These are phyloP conservation scores for Claviceps sp. DNA, from an alignment of 2,329 filamentous ascomycete genomes.

Conservation along the genomic window DNA sequence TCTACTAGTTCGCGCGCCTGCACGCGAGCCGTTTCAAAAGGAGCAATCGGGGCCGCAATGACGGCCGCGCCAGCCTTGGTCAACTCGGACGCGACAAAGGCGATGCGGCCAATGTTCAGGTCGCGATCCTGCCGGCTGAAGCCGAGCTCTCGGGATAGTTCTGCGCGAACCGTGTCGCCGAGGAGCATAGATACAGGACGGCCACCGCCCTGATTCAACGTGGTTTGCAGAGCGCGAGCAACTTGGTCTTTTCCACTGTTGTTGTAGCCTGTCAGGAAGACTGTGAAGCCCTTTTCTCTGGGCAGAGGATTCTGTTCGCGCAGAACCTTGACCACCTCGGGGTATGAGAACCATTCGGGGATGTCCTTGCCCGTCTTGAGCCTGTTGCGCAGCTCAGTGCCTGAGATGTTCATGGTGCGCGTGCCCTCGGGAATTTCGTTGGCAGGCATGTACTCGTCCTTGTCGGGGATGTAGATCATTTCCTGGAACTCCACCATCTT, in stretches of 20 bases:
- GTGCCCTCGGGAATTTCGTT: constrained; percentile 76
- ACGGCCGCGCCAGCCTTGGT: constrained; percentile 87
- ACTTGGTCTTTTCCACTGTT: constrained; percentile 97
- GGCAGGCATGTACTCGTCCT: constrained; percentile 88
- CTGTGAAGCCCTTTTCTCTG: constrained; percentile 85
- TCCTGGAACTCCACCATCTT: constrained; percentile 99
- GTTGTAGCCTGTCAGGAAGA: constrained; percentile 94
- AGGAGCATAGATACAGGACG: constrained; percentile 88
- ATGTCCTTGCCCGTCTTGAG: constrained; percentile 88
- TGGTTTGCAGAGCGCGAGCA: constrained; percentile 88
- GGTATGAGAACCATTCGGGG: constrained; percentile 99
- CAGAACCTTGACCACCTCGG: constrained; percentile 91
- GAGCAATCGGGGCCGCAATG: constrained; percentile 91
- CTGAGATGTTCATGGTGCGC: constrained; percentile 78
- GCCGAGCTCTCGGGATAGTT: constrained; percentile 88
- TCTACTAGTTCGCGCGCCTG: constrained; percentile 74
- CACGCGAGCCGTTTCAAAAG: constrained; percentile 66
- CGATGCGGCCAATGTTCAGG: constrained; percentile 90
- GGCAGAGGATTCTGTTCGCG: constrained; percentile 92
- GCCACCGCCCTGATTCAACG: constrained; percentile 94
- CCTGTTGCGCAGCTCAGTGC: constrained; percentile 81
- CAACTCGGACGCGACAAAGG: constrained; percentile 89
- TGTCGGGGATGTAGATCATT: constrained; percentile 97
- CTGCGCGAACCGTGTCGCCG: constrained; percentile 85
- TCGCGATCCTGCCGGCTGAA: constrained; percentile 89